Evolutionary conservation across 139 green algal species (phyloP), one percentile per base, ranked within the genome.

Genomic region (Eudorina sp.): DNA sequence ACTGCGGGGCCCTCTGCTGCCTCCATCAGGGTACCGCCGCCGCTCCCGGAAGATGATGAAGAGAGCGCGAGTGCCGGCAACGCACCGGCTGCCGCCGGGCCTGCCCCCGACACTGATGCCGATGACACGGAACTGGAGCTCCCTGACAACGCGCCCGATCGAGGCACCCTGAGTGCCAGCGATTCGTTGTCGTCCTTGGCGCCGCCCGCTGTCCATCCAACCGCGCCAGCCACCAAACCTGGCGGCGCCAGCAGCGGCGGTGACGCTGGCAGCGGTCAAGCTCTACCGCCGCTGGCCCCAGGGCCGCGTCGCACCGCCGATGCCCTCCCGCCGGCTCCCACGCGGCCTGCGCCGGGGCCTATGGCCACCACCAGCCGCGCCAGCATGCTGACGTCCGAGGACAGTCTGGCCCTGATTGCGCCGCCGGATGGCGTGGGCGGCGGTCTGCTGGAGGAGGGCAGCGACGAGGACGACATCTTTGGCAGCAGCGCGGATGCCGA

Each of bases 391-490:
- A 45, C 18, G 21, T 78, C 81, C 1, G 81, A 87, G 46, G 81
- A 87, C 64, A 87, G 81, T 43, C 23, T 79, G 1, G 81, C 64
- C 21, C 66, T 87, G 23, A 58, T 87, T 1, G 45, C 62, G 46
- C 81, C 81, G 7, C 45, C 62, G 14, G 81, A 87, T n/a, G 81
- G 81, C 46, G 64, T 36, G 13, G 79, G 41, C 18, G 36, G 8
- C 2, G 43, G 81, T 23, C 62, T 87, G 8, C 64, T 87, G 19
- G 62, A 53, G 31, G 64, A 51, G 0, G 81, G 48, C 29, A 60
- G 64, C 46, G 64, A 75, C 1, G 77, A 79, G 2, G 66, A 76
- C 34, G 64, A 68, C 66, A 80, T 88, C 9, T 88, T 88, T 53
- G 82, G n/a, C 0, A 48, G 43, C 0, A 88, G 79, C 58, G n/a